phyloP scores from a whole-genome alignment of 352 stramenopile genomes.

The Aphanomyces astaci region DNA sequence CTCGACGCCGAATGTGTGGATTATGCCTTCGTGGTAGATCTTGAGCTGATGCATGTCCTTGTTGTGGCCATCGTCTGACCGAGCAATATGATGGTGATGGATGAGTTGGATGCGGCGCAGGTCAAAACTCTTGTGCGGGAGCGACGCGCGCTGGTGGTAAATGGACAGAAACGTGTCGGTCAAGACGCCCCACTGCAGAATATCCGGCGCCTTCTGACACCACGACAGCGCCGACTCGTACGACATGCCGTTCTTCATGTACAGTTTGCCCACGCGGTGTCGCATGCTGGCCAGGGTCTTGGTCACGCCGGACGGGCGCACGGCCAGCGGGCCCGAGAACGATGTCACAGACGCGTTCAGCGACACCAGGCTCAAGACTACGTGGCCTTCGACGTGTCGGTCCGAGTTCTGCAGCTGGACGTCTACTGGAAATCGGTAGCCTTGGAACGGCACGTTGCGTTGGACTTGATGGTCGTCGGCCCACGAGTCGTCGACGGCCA shows the following conservation, averaged over 20 bases:
- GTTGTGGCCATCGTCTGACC: not conserved
- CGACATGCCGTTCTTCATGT: constrained; percentile 13
- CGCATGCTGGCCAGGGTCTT: constrained; percentile 9
- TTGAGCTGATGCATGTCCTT: not conserved
- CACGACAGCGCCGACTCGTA: constrained; percentile 14
- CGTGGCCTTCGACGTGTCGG: not conserved
- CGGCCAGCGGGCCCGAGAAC: not conserved
- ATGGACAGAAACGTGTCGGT: constrained; percentile 8
- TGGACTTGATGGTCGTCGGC: not conserved
- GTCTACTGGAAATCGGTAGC: constrained; percentile 5
- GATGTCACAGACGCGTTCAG: constrained; percentile 15
- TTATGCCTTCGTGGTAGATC: constrained; percentile 12
- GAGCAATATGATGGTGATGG: not conserved
- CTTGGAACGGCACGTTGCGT: not conserved
- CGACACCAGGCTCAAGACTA: constrained; percentile 3
- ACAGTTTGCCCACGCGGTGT: constrained; percentile 2
- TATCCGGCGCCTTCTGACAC: not conserved
- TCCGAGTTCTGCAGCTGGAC: constrained; percentile 7
- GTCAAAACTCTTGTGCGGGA: constrained; percentile 15
- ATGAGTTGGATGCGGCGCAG: constrained; percentile 13
- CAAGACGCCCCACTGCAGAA: constrained; percentile 1
- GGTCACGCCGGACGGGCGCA: not conserved
- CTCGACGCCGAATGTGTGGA: constrained; percentile 9
- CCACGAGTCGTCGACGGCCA: constrained; percentile 6
- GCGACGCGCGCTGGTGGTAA: not conserved